phyloP scores from a whole-genome alignment of 139 green algal genomes.

The Eudorina sp. region DNA sequence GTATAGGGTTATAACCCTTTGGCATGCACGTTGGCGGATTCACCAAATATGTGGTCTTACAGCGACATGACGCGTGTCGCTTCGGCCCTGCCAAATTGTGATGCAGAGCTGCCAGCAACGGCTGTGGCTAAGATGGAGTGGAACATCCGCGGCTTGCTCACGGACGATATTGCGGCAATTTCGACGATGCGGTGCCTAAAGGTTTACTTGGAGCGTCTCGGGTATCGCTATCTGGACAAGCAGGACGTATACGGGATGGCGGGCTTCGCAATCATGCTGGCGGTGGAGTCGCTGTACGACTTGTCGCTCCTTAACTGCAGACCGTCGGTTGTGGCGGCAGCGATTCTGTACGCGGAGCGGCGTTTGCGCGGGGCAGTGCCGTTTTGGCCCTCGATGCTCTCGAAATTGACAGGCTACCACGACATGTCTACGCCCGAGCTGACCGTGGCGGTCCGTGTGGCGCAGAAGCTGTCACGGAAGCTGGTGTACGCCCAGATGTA shows the following conservation, averaged over 20 bases:
- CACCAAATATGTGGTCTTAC: too few relatives aligned
- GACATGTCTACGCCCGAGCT: conserved; percentile 86
- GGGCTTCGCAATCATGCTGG: conserved; percentile 69
- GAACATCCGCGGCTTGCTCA: conserved; percentile 68
- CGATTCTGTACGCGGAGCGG: conserved; percentile 85
- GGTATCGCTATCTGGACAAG: conserved; percentile 56
- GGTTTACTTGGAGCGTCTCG: conserved; percentile 83
- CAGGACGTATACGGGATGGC: conserved; percentile 62
- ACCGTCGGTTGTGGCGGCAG: conserved; percentile 85
- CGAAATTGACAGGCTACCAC: conserved; percentile 86
- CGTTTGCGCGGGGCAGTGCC: conserved; percentile 82
- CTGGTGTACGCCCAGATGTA: conserved; percentile 58
- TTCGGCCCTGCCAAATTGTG: neutral
- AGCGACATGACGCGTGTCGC: too few relatives aligned
- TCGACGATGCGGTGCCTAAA: conserved; percentile 80
- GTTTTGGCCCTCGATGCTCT: conserved; percentile 88
- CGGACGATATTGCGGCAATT: conserved; percentile 75
- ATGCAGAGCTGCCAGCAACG: conserved; percentile 42
- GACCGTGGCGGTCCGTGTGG: conserved; percentile 80
- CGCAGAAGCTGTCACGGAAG: conserved; percentile 78
- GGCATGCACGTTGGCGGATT: too few relatives aligned
- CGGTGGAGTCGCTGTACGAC: conserved; percentile 77
- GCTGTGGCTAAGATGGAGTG: conserved; percentile 81
- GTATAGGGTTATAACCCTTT: too few relatives aligned
- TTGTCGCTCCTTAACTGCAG: conserved; percentile 88